Evolutionary conservation across 371 early-diverging fungal species (phyloP).

Genomic region (Umbelopsis sp.): DNA sequence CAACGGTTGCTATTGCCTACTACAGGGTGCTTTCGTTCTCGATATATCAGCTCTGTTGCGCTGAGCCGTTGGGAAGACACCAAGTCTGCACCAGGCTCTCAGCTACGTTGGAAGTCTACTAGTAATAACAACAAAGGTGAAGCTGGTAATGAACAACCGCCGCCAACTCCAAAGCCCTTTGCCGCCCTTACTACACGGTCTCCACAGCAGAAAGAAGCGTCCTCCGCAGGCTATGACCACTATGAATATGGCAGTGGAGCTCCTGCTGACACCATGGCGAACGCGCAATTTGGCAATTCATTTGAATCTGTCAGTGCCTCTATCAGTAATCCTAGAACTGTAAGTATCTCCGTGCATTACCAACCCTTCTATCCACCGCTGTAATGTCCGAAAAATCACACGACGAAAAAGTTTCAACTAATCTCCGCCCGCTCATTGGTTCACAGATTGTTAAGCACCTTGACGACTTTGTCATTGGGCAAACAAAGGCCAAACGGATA

Average conservation of each 20-base stretch:
- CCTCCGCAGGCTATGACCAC: not conserved
- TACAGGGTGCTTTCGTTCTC: not conserved
- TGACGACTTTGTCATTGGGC: conserved; percentile 89
- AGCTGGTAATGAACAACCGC: not conserved
- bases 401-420: not conserved
- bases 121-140: conserved; percentile 13
- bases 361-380: no score
- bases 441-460: conserved; percentile 78
- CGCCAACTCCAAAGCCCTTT: not conserved
- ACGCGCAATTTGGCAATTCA: not conserved
- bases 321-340: conserved; percentile 18
- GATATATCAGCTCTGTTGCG: not conserved
- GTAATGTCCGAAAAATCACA: conserved; percentile 14
- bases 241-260: conserved; percentile 10
- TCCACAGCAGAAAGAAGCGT: not conserved
- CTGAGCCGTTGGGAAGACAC: not conserved
- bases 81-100: not conserved
- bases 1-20: conserved; percentile 4
- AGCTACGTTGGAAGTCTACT: conserved; percentile 4
- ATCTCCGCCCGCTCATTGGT: conserved; percentile 3
- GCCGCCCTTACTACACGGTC: not conserved
- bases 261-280: conserved; percentile 1
- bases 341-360: not conserved
- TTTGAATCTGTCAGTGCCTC: not conserved
- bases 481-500: conserved; percentile 82